A percentile compares a stretch with the other conserved stretches of the same genome.
Conservation (phyloP, 805 yeast genomes). For the Ascoidea rubescens region DNA sequence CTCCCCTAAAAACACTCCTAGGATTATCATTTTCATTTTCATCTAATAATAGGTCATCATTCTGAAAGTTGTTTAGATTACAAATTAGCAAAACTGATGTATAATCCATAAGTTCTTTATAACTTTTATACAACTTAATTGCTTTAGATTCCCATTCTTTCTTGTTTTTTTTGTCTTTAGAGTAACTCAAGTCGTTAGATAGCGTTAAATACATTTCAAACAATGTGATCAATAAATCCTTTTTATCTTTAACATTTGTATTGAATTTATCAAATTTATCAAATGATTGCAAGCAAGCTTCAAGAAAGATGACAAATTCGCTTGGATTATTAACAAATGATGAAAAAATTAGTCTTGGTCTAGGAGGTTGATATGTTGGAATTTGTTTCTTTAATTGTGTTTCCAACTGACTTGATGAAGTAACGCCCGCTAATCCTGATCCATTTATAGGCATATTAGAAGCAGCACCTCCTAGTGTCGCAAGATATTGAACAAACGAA, state of each 20-base stretch:
- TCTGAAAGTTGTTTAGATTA: conserved; percentile 26
- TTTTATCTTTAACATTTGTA: conserved; percentile 42
- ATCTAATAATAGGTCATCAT: conserved; percentile 6
- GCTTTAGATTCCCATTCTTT: conserved; percentile 60
- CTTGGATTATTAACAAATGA: conserved; percentile 76
- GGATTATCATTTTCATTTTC: background rate
- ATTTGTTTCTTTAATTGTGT: conserved; percentile 2
- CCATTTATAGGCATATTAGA: conserved; percentile 10
- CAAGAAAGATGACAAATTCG: conserved; percentile 83
- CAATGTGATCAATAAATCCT: conserved; percentile 62
- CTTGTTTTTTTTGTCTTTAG: conserved; percentile 22
- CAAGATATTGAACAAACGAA: conserved; percentile 42
- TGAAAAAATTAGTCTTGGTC: conserved; percentile 75
- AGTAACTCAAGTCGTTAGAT: conserved; percentile 20
- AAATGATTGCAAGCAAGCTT: conserved; percentile 75
- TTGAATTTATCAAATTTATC: conserved; percentile 56
- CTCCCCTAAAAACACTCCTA: conserved; percentile 6
- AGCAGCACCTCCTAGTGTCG: conserved; percentile 17
- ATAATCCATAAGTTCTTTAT: conserved; percentile 38
- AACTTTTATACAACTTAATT: conserved; percentile 27
- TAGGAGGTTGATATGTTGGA: conserved; percentile 83
- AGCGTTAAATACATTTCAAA: conserved; percentile 69
- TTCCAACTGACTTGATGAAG: conserved; percentile 1
- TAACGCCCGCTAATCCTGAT: conserved; percentile 9
- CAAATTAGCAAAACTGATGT: conserved; percentile 41